Evolutionary conservation across 148 eudicot genomes (phyloP), one percentile per base, ranked within the genome.

Genomic region (Amaranthus hypochondriacus): DNA sequence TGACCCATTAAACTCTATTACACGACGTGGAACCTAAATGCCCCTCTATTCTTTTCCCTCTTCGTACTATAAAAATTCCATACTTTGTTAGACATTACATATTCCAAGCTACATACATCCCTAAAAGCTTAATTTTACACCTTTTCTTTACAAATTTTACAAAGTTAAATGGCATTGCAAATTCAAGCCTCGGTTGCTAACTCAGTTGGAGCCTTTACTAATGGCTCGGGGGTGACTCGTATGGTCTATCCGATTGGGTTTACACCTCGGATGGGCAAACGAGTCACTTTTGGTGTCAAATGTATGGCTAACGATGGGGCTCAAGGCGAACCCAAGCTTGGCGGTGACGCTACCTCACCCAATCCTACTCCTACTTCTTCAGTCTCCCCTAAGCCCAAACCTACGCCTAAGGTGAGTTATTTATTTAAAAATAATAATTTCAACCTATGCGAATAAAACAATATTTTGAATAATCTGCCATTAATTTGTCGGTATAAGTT

Each of bases 181-280:
- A 51, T 81, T 76, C 89, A 86, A 66, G 66, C 83, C 58, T 6
- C 77, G 11, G 57, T 79, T 39, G 80, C 49, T 0, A 76, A 75
- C 21, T 79, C 89, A 0, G n/a, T 57, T 6, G 5, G 62, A 5
- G 62, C 73, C n/a, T 55, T 69, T 4, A 42, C 15, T 0, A 70
- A 7, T 6, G 48, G 75, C 9, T 50, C 72, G 4, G 61, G 82
- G 55, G 42, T 56, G 21, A 71, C 68, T 15, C 57, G 18, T 9
- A 62, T 66, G 48, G 52, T 43, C 9, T 6, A 47, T 4, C 51
- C 75, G 3, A 0, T 60, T 4, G 62, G 80, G 73, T 48, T 18
- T 7, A 8, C 12, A 50, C 70, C 82, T 8, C 81, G 72, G 4
- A 39, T 73, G 48, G 57, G 51, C 53, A 81, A 58, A 71, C 80